Evolutionary conservation across 192 early-diverging fungal species (phyloP).

Genomic region (Coemansia pectinata): DNA sequence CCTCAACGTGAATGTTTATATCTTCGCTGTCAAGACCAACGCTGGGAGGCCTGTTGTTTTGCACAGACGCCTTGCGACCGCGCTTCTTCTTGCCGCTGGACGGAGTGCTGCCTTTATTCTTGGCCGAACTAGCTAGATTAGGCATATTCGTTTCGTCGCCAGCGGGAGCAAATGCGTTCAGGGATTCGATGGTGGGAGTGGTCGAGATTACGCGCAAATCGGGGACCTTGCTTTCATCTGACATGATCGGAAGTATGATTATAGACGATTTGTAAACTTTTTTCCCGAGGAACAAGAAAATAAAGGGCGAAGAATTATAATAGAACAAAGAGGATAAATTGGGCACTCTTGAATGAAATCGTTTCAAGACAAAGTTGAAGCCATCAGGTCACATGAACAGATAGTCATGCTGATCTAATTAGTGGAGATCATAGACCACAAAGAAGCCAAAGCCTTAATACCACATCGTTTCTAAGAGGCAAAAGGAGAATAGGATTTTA

Average conservation of each 20-base stretch:
- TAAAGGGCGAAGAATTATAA: not conserved
- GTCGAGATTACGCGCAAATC: slow-evolving; percentile 9
- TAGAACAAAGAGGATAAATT: not conserved
- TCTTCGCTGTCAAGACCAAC: slow-evolving; percentile 34
- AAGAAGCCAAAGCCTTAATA: too few relatives aligned
- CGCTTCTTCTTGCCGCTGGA: slow-evolving; percentile 29
- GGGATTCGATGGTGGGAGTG: not conserved
- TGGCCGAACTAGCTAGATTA: not conserved
- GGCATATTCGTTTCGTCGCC: not conserved
- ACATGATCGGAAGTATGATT: slow-evolving; percentile 4
- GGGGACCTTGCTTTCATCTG: slow-evolving; percentile 8
- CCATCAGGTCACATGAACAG: too few relatives aligned
- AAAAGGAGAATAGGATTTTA: not conserved
- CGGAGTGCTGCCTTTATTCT: not conserved
- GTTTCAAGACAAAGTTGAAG: too few relatives aligned
- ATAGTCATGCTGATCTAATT: too few relatives aligned
- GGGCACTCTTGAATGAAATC: not conserved
- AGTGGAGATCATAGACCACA: too few relatives aligned
- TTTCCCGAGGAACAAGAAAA: slow-evolving; percentile 1
- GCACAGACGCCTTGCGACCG: slow-evolving; percentile 18
- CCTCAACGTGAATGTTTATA: slow-evolving; percentile 49
- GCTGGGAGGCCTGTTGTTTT: slow-evolving; percentile 5
- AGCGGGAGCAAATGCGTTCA: not conserved
- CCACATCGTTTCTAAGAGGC: too few relatives aligned
- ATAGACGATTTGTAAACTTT: not conserved